Base-by-base conservation (phyloP, 2,329 filamentous ascomycete species). In the Botrytis elliptica region DNA sequence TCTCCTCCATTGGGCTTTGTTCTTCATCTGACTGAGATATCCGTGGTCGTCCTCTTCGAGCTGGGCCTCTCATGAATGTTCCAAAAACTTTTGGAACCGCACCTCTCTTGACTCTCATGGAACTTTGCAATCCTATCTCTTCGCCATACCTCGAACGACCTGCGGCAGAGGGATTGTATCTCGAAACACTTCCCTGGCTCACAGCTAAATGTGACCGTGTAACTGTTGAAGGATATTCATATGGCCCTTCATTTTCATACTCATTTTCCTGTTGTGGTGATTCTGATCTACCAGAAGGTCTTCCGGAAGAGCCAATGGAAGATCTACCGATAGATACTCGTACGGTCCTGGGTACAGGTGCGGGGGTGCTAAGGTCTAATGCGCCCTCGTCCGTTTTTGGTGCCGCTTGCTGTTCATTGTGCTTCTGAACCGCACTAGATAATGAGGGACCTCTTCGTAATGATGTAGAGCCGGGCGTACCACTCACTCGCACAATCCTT, bases 51-150 rank as follows among this genome's bases (percentile, higher is more conserved):
- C 93, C 93, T 77, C 94, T 87, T 72, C 93, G 88, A 33, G 93
- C 92, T 42, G 93, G 93, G 1, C 92, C 93, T 77, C 92, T 94
- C 36, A 96, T 84, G 77, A 95, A 95, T 74, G 89, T 92, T 1
- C 93, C 93, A 3, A 91, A 89, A 12, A 92, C 86, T 82, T 93
- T 93, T 18, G 71, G 71, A 49, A 72, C 64, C 25, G 91, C 91
- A 22, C 93, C 88, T 75, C 93, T 87, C 83, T 95, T 95, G 74
- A 95, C 85, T 8, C 93, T 88, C 86, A 94, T 89, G 0, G 93
- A 94, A 78, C 91, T 91, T 75, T 93, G 92, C 2, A 89, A 84
- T 22, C 88, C 90, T 49, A 84, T 83, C 49, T 92, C 90, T 38
- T 94, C 91, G 4, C 89, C 89, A 68, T 86, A 85, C 52, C 86